Evolutionary conservation across 768 basidiomycete species (phyloP), one percentile per base, ranked within the genome.

Genomic region (Tylopilus vinaceipallidus): DNA sequence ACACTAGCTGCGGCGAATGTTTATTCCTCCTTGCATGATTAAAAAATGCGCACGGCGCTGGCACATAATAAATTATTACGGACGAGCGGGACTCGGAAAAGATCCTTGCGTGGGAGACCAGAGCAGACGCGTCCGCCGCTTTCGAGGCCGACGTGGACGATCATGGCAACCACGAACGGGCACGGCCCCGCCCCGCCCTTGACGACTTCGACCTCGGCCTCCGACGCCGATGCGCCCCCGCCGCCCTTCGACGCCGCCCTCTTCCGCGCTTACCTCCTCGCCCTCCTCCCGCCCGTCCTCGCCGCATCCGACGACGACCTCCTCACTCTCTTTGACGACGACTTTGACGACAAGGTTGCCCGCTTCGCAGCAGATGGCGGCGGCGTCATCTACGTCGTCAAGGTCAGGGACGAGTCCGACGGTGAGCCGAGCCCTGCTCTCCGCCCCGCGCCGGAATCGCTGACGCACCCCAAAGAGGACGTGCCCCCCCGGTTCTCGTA

Each of bases 381-480:
- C 6, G 88, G 81, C 13, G 88, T 86, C 24, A 73, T 93, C 38
- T 94, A 93, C 66, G 83, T 94, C 24, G 84, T 90, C 32, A 92
- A 93, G 72, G 73, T 76, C 50, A 85, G 75, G 67, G 84, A 89
- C 30, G 88, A 88, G 42, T 71, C 74, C 13, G 89, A 90, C 70
- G 86, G 91, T 88, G 57, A 55, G 76, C 61, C 56, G 22, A 29
- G 29, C 0, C 6, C n/a, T 26, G 17, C n/a, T 50, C 34, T 30
- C 8, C 24, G 27, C 13, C 34, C 26, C 16, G 45, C 47, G 12
- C 46, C 41, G 19, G 40, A n/a, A n/a, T n/a, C n/a, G 29, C 46
- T 62, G 33, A 58, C 53, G 29, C 34, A 38, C 45, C 24, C 45
- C 62, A 90, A n/a, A n/a, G 88, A 90, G 64, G 88, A 90, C 53